Percentiles rank a stretch among this genome's conserved stretches.
These are phyloP conservation scores for Axilococcus clingmanii DNA, from an alignment of 139 green algal species.

Conservation along the genomic window DNA sequence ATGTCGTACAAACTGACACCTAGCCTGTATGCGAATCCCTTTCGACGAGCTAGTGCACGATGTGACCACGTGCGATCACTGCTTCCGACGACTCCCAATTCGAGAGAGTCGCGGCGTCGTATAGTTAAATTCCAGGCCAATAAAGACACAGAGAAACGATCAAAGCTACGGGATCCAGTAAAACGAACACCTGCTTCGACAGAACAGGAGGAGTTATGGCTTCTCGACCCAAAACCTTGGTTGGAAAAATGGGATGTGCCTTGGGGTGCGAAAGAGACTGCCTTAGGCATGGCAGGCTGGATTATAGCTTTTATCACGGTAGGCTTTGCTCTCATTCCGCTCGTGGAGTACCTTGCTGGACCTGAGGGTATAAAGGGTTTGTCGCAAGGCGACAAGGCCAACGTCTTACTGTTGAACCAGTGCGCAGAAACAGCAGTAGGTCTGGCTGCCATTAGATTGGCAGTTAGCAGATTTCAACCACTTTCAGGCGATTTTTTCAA, in stretches of 20 bases:
- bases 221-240: conserved; percentile 44
- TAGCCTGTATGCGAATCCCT: too few species aligned
- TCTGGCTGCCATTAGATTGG: conserved; percentile 34
- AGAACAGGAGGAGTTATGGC: conserved; percentile 2
- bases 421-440: conserved; percentile 44
- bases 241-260: conserved; percentile 50
- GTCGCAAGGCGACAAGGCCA: conserved; percentile 20
- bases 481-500: conserved; percentile 38
- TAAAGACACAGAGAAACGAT: too few species aligned
- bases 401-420: conserved; percentile 34
- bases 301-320: conserved; percentile 46
- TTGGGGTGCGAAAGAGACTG: conserved; percentile 45
- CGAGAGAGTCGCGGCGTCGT: too few species aligned
- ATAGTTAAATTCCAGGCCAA: too few species aligned
- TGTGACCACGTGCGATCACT: too few species aligned
- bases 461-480: conserved; percentile 9
- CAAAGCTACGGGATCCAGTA: too few species aligned
- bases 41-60: too few species aligned
- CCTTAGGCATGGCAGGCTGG: conserved; percentile 58
- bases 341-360: conserved; percentile 23
- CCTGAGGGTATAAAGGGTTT: conserved; percentile 17
- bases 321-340: conserved; percentile 56
- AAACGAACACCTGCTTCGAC: too few species aligned
- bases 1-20: too few species aligned
- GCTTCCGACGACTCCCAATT: too few species aligned